Evolutionary conservation across 2,329 filamentous ascomycete genomes (phyloP).

Genomic region (Cercospora sp.): DNA sequence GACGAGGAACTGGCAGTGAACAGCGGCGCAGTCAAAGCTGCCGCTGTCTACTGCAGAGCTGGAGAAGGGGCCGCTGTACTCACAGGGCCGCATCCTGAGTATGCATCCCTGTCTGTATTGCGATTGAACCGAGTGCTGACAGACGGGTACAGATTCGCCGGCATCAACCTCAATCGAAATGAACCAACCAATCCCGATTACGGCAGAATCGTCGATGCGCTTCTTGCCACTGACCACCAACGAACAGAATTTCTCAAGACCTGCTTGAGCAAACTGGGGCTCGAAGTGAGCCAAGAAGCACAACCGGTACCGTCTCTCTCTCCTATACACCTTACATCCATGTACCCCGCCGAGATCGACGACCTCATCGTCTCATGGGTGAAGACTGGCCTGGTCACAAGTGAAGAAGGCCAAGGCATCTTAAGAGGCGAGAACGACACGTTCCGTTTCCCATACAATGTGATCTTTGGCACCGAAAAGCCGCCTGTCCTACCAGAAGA

Average conservation of each 20-base stretch:
- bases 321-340: slow-evolving; percentile 75
- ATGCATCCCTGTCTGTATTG: slow-evolving; percentile 38
- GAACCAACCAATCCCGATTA: slow-evolving; percentile 65
- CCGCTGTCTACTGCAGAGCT: slow-evolving; percentile 78
- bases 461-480: not conserved
- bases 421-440: slow-evolving; percentile 80
- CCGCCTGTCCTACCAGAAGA: slow-evolving; percentile 12
- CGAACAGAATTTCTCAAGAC: slow-evolving; percentile 76
- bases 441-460: slow-evolving; percentile 50
- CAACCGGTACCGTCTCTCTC: slow-evolving; percentile 76
- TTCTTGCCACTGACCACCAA: slow-evolving; percentile 68
- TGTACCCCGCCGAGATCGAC: slow-evolving; percentile 63
- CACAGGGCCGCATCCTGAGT: slow-evolving; percentile 92
- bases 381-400: slow-evolving; percentile 62
- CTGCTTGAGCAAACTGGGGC: slow-evolving; percentile 74
- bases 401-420: slow-evolving; percentile 60
- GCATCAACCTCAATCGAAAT: slow-evolving; percentile 70
- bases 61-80: slow-evolving; percentile 78
- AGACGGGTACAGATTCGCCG: slow-evolving; percentile 66
- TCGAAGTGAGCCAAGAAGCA: slow-evolving; percentile 72
- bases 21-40: slow-evolving; percentile 70
- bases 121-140: slow-evolving; percentile 15
- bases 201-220: slow-evolving; percentile 63
- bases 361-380: slow-evolving; percentile 66
- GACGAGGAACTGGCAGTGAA: slow-evolving; percentile 73